Evolutionary conservation across 805 yeast genomes (phyloP), one percentile per base, ranked within the genome.

Genomic region (Isabelozyma heimii): DNA sequence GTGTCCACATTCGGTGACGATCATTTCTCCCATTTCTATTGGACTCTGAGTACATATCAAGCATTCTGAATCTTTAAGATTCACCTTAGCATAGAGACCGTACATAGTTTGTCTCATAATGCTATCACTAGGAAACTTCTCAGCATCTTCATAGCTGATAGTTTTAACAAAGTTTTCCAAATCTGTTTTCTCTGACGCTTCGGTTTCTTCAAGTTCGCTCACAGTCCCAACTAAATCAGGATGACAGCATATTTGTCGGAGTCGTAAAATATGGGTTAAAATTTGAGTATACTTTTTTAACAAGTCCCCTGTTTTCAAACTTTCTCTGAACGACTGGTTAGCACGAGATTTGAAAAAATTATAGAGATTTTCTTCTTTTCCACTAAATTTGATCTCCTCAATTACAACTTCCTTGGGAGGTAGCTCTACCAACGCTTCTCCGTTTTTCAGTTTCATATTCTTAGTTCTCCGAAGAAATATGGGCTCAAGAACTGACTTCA

Each of bases 181-280:
- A 15, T 55, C 52, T 33, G 57, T 57, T 14, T 47, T 52, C 13
- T 51, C 55, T 1, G 46, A 28, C 3, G 51, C 53, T 15, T 42
- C 44, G 2, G 26, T 42, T 30, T 79, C 85, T 52, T 81, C 85
- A 60, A 80, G 77, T 43, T 81, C 85, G 39, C 65, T 64, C 1
- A 73, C 69, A 8, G 79, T 69, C 3, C 78, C 76, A 1, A 91
- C 78, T 48, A 91, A 70, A 47, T 81, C 82, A 14, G 86, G 77
- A 62, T 92, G 97, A 60, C 97, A 90, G 62, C 97, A 92, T 0
- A 87, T 80, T 63, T 92, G 98, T 50, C 98, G 76, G 37, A 92
- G 73, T 48, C 98, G 74, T 53, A 92, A 66, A 46, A 92, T 85
- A 61, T 89, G 94, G 2, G 94, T 85, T 55, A 92, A 70, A 55